Evolutionary conservation across 805 yeast genomes (phyloP), one percentile per base, ranked within the genome.

Genomic region (Candida peoriensis): DNA sequence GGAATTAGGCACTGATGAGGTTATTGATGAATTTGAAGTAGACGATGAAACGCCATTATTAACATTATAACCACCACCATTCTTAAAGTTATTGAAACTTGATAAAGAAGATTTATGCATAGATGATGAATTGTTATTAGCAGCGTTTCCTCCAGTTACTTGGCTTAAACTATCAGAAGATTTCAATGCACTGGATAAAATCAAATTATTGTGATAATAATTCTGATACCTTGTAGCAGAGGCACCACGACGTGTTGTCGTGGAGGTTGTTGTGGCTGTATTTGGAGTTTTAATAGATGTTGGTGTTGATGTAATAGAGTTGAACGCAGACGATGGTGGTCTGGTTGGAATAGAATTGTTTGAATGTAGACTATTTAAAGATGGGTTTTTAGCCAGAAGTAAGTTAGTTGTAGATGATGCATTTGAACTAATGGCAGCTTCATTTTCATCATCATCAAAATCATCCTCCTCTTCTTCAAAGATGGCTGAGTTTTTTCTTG

Each of bases 151-250:
- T 10, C 36, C 32, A 6, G 38, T 39, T 17, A 37, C 37, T 19
- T 46, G 48, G 2, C 44, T 34, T 14, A 53, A 34, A 20, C 59
- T 57, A 33, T 64, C 68, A 1, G 62, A 49, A 1, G 67, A 62
- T 36, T 66, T 66, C 39, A 71, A 48, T 1, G 74, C 74, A 48
- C 58, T 64, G 2, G 70, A 61, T n/a, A 70, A 54, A 25, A 64
- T 55, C 32, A 54, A 55, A 7, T 70, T 63, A 42, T 65, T 70
- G 40, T 68, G 70, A 41, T 71, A 69, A 47, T 68, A 68, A 10
- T 62, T 60, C 47, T 71, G 74, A 41, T 70, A 72, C 32, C 75
- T 54, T 20, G 74, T 71, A 36, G 75, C 75, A 33, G 64, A 61
- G 13, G 74, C 74, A 22, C 57, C 51, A 28, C 50, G 54, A 38